Conservation (phyloP, 331 rosid species). For the Erythrophleum ivorense region DNA sequence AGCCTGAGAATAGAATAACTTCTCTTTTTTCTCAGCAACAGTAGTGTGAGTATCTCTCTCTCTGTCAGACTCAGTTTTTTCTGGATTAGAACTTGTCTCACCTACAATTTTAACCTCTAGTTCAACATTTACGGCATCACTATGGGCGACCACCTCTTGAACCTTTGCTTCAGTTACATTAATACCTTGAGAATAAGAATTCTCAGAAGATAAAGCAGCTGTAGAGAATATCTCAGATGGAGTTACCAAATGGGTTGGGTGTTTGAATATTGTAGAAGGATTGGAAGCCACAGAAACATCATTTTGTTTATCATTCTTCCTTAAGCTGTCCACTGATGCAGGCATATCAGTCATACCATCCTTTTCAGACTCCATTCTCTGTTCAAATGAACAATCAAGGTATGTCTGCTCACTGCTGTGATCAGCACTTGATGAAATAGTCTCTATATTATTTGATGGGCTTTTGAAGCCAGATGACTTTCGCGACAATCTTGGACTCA, state of each 20-base stretch:
- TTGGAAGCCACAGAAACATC: conserved; percentile 60
- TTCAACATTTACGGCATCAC: conserved; percentile 65
- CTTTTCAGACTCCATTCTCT: conserved; percentile 59
- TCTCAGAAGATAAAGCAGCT: conserved; percentile 78
- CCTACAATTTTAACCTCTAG: conserved; percentile 78
- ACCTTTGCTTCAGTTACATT: conserved; percentile 57
- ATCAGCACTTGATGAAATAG: conserved; percentile 50
- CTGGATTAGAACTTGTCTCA: conserved; percentile 59
- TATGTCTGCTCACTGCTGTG: conserved; percentile 56
- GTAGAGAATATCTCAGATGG: conserved; percentile 84
- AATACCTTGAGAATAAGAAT: conserved; percentile 55
- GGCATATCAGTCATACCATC: conserved; percentile 55
- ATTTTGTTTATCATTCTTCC: conserved; percentile 64
- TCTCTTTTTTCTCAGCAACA: conserved; percentile 70
- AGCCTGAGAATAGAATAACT: conserved; percentile 90
- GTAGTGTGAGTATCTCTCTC: conserved; percentile 58
- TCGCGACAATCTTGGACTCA: conserved; percentile 79
- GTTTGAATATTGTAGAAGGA: conserved; percentile 64
- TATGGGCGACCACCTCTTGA: conserved; percentile 66
- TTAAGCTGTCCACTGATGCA: conserved; percentile 61
- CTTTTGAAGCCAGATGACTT: conserved; percentile 71
- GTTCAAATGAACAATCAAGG: conserved; percentile 59
- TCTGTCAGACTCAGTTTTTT: conserved; percentile 53
- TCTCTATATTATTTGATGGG: conserved; percentile 61
- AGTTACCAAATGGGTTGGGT: conserved; percentile 93